Evolutionary conservation across 371 early-diverging fungal species (phyloP).

Genomic region (Encephalitozoon romaleae): DNA sequence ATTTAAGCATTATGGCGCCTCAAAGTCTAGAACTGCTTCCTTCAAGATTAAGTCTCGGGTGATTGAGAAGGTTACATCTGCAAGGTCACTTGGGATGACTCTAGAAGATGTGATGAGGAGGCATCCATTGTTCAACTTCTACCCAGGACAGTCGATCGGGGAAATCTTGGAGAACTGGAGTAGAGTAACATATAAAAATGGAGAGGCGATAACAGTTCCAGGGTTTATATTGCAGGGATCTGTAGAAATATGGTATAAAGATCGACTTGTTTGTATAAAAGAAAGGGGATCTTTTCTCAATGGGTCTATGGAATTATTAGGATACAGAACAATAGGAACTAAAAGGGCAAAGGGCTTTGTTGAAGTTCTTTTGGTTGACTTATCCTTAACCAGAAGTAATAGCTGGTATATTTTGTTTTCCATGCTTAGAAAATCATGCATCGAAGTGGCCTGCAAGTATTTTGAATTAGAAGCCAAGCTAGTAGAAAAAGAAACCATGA

Average conservation of each 20-base stretch:
- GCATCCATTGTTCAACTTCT: not conserved
- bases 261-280: slow-evolving; percentile 13
- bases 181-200: not conserved
- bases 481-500: not conserved
- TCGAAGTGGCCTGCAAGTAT: not conserved
- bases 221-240: slow-evolving; percentile 2
- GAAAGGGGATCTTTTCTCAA: not conserved
- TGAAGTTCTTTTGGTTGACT: not conserved
- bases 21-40: not conserved
- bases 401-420: not conserved
- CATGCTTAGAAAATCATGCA: slow-evolving; percentile 4
- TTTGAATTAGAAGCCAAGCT: not conserved
- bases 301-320: not conserved
- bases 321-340: not conserved
- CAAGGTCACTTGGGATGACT: not conserved
- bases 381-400: not conserved
- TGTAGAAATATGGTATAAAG: not conserved
- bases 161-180: not conserved
- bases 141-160: not conserved
- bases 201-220: not conserved
- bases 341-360: not conserved
- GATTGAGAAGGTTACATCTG: not conserved
- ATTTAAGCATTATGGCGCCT: not conserved
- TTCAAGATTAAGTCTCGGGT: not conserved
- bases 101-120: not conserved